Base-by-base conservation (phyloP, 257 asterid species). In the Avicennia marina region DNA sequence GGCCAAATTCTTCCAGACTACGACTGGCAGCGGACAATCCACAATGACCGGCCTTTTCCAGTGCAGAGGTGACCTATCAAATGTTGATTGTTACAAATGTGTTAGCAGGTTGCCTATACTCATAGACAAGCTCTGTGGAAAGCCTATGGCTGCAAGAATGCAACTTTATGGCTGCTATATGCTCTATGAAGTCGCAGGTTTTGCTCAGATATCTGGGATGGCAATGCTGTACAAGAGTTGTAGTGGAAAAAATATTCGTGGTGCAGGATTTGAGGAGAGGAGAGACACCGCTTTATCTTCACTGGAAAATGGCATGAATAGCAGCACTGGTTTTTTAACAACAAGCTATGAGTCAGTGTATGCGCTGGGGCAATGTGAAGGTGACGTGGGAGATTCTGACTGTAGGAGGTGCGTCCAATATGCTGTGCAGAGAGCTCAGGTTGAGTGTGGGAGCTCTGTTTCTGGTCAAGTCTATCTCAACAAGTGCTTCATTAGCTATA, bases 381-480 rank as follows among this genome's bases (percentile, higher is more conserved):
- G 95, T 9, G 96, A 88, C 74, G 87, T 91, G 56, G 94, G 98
- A 22, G 50, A 72, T 45, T 41, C 84, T 38, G 98, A 91, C 69
- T 91, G 98, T 66, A 93, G 34, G 61, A 84, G 77, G 61, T 91
- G 98, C 74, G 96, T 88, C 59, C 78, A 84, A 66, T 78, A 2
- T 79, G 96, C 96, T 44, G 94, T 87, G 13, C 95, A 91, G 74
- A 91, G 76, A 60, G 87, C 95, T 72, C 98, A 91, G 67, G 95
- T 83, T 64, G 98, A 91, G 72, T 91, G 98, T 78, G 98, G 98
- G 48, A 81, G 95, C 70, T 83, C 98, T 7, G 27, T 83, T 78
- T 72, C 90, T 69, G 96, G 94, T 32, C 95, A 88, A 69, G 73
- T 91, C 10, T 91, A 79, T 65, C 94, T 91, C 19, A 81, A 81